Evolutionary conservation across 2,329 filamentous ascomycete genomes (phyloP), one percentile per base, ranked within the genome.

Genomic region (Fusarium haematococcum): DNA sequence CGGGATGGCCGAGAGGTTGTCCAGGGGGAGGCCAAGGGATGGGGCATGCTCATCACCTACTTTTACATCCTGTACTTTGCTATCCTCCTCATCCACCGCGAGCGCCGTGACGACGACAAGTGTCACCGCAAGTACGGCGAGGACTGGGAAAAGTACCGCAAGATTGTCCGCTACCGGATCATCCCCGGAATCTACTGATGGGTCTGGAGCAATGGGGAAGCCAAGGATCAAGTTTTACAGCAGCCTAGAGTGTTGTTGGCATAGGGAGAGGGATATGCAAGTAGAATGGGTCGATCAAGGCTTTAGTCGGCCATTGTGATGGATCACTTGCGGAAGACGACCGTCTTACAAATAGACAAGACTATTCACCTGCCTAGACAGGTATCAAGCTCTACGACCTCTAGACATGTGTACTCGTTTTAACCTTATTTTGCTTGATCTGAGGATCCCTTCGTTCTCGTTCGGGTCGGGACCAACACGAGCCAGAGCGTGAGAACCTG

Each of bases 41-140:
- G 93, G 90, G 95, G 93, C 56, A 95, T 95, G 84, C 86, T 95
- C 54, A 90, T 98, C 75, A 98, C 95, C 0, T 98, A 98, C 86
- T 98, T 98, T 81, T 98, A 97, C 85, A 88, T 98, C 77, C 79
- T 97, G 9, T 98, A 98, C 86, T 98, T 98, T 85, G 95, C 92
- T 5, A 85, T 97, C 14, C 85, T 98, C 71, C 88, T 98, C 13
- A 86, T 98, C 63, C 96, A 98, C 81, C 93, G 96, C 23, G 95
- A 97, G 81, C 86, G 91, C 68, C 89, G 96, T 63, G 96, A 98
- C 77, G 95, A 98, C 77, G 93, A 94, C 81, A 98, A 98, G 87
- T 98, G 96, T 83, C 87, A 89, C 73, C 90, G 90, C 80, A 98
- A 98, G 88, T 98, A 98, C 80, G 95, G 95, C 30, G 92, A 92